Evolutionary conservation across 176 grass and related monocot genomes (phyloP).

Genomic region (Zoysia japonica): DNA sequence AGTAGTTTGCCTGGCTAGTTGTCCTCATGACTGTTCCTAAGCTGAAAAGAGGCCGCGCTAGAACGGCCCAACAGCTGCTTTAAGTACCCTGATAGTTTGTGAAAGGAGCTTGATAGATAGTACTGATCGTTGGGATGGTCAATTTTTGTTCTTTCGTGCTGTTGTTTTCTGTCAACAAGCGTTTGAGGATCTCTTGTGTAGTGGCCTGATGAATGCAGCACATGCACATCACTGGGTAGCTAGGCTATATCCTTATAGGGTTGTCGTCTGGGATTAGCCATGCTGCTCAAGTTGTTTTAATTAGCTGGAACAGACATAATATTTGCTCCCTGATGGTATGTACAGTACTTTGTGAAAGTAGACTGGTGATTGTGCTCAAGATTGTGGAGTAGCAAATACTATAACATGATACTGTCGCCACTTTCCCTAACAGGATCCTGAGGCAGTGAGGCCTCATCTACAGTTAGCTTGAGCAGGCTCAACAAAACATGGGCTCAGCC

Average conservation of each 20-base stretch:
- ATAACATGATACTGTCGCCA: conserved; percentile 26
- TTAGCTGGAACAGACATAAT: neutral
- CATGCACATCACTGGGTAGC: conserved; percentile 30
- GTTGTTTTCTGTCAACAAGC: conserved; percentile 31
- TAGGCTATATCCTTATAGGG: conserved; percentile 12
- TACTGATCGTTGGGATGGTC: conserved; percentile 39
- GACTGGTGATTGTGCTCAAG: conserved; percentile 9
- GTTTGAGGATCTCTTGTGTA: conserved; percentile 28
- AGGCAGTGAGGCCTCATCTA: neutral
- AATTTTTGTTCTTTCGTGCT: conserved; percentile 28
- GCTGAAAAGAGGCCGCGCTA: conserved; percentile 17
- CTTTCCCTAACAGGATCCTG: conserved; percentile 31
- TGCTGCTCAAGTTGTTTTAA: conserved; percentile 12
- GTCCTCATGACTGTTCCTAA: conserved; percentile 28
- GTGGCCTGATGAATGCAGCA: conserved; percentile 7
- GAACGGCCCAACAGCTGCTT: conserved; percentile 29
- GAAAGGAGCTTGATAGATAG: conserved; percentile 36
- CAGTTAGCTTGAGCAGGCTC: neutral
- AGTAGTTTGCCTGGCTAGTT: neutral
- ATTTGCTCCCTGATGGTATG: neutral
- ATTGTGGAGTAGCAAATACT: neutral
- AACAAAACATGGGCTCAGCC: neutral
- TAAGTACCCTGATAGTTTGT: conserved; percentile 56
- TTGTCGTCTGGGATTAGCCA: neutral
- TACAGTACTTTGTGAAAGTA: conserved; percentile 17